Conservation (phyloP, 805 yeast species). For the Starmera caribaea region DNA sequence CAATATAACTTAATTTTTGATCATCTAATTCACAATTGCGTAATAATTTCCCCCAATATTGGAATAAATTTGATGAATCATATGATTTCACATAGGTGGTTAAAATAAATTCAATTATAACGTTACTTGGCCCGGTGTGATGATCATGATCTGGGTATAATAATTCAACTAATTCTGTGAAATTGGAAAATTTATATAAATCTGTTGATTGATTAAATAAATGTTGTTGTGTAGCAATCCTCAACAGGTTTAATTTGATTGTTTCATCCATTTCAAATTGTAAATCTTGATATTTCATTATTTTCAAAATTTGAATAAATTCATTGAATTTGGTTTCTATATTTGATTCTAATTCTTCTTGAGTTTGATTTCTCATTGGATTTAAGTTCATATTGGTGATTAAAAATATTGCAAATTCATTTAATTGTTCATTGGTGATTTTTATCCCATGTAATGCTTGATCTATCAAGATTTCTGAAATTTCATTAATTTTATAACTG, state of each 20-base stretch:
- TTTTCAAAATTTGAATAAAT: conserved; percentile 6
- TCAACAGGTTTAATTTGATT: conserved; percentile 7
- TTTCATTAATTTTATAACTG: background rate
- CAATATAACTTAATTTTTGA: conserved; percentile 3
- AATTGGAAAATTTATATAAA: conserved; percentile 5
- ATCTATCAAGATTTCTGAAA: conserved; percentile 4
- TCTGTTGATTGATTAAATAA: conserved; percentile 4
- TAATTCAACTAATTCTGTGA: conserved; percentile 9
- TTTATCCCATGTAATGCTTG: conserved; percentile 12
- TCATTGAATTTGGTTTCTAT: conserved; percentile 3
- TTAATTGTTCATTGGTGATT: conserved; percentile 7
- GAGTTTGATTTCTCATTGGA: conserved; percentile 2
- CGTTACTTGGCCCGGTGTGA: background rate
- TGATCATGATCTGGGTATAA: conserved; percentile 2
- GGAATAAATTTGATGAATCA: conserved; percentile 8
- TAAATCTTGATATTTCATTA: conserved; percentile 6
- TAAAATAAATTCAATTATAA: conserved; percentile 10
- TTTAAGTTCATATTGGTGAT: conserved; percentile 2
- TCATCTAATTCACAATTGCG: background rate
- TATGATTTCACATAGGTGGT: conserved; percentile 12
- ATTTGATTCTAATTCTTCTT: conserved; percentile 1
- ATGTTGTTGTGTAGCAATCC: conserved; percentile 15
- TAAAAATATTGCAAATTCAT: conserved; percentile 1
- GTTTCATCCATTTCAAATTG: conserved; percentile 6
- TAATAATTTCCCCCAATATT: conserved; percentile 10